phyloP scores from a whole-genome alignment of 805 yeast genomes.

The Wickerhamiella siamensis region DNA sequence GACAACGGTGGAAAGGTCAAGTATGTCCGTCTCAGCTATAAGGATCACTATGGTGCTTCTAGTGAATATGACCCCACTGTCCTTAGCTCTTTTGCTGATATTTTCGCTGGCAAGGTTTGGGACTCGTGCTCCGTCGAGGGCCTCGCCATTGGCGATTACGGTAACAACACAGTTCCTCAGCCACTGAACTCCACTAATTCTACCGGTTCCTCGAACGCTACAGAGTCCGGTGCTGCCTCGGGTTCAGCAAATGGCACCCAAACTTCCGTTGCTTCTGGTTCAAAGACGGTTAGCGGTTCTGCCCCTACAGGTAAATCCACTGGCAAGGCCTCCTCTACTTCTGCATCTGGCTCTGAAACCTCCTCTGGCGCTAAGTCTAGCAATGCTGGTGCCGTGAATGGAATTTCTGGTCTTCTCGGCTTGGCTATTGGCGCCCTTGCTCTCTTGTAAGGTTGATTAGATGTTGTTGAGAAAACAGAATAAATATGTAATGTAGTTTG shows the following conservation, averaged over 20 bases:
- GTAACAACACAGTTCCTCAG: constrained; percentile 60
- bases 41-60: constrained; percentile 8
- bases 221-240: background rate
- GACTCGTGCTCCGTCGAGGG: constrained; percentile 9
- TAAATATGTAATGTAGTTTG: no score
- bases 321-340: background rate
- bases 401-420: background rate
- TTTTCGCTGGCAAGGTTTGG: constrained; percentile 3
- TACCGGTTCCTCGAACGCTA: background rate
- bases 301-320: background rate
- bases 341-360: background rate
- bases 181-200: constrained; percentile 49
- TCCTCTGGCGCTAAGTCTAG: background rate
- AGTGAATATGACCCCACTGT: constrained; percentile 14
- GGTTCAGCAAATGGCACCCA: background rate
- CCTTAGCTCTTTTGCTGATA: constrained; percentile 9
- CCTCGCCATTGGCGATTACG: constrained; percentile 8
- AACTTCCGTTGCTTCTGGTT: background rate
- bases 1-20: constrained; percentile 13
- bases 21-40: constrained; percentile 11
- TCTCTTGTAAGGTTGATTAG: background rate
- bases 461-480: no score
- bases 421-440: background rate
- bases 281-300: background rate
- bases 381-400: background rate